Evolutionary conservation across 2,329 filamentous ascomycete genomes (phyloP), one percentile per base, ranked within the genome.

Genomic region (Neonectria magnoliae): DNA sequence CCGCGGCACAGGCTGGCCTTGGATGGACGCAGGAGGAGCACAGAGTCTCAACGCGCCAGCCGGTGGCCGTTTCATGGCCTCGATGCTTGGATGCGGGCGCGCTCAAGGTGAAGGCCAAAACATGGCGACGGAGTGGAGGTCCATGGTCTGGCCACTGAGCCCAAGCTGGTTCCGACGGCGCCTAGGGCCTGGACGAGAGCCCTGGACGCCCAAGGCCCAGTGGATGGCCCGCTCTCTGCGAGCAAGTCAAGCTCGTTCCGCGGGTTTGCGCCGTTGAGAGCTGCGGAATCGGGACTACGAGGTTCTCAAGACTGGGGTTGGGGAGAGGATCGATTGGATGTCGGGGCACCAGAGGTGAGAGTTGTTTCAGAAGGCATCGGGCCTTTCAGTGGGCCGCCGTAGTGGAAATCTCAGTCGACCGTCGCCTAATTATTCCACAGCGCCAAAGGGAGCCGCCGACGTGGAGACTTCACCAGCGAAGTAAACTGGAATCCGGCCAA

Each of bases 231-330:
- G 47, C 8, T 25, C 11, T 55, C 60, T 51, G 53, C 51, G 51
- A 55, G 55, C 41, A 33, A 16, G 47, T 57, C 48, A 27, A 58
- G 53, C 31, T 22, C 44, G 48, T 56, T 57, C 10, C 51, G 18
- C 29, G 52, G 41, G 31, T 36, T 42, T 14, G 50, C 50, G 47
- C 50, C 57, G 41, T 44, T 36, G 27, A n/a, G 57, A 27, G 59
- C 31, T 29, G 50, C 59, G 56, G 33, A 31, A 60, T 44, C 54
- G 44, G 60, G 38, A 54, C 38, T 45, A 41, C 41, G 44, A 50
- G 55, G 65, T 68, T 66, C 62, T 72, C 68, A 64, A 68, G 69
- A 67, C 72, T 42, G 16, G 72, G 72, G 68, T 73, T 72, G 57
- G 58, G 13, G 11, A 18, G 31, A 14, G 9, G 51, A 57, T 71